These are phyloP conservation scores for Solanum etuberosum DNA, from an alignment of 257 asterid species.

Conservation along the genomic window DNA sequence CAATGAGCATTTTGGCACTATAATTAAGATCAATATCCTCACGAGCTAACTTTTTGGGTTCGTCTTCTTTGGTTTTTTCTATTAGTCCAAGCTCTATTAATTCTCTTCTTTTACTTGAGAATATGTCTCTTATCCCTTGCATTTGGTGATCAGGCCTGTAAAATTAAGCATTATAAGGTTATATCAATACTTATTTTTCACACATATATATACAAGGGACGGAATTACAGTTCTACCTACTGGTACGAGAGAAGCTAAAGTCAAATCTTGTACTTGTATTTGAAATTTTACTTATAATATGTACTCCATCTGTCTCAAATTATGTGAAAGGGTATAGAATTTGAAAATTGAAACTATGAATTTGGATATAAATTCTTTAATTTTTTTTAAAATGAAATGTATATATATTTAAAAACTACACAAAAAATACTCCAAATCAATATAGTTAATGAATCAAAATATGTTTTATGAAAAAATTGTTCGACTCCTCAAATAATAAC, in stretches of 20 bases:
- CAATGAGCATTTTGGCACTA: neutral
- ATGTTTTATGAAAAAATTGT: too few species aligned
- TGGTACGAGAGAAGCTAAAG: neutral
- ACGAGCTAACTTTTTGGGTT: neutral
- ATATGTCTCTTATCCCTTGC: neutral
- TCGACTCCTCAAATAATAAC: neutral
- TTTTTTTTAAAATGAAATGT: too few species aligned
- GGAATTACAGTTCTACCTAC: too few species aligned
- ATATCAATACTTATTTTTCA: neutral
- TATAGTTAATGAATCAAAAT: too few species aligned
- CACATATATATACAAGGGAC: neutral
- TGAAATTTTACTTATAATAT: neutral
- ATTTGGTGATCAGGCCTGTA: conserved; percentile 6
- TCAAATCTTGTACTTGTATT: neutral
- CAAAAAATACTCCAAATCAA: neutral
- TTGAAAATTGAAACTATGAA: too few species aligned
- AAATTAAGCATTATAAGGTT: neutral
- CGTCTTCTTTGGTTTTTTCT: neutral
- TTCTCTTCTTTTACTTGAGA: neutral
- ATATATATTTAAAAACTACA: too few species aligned
- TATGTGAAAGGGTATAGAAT: too few species aligned
- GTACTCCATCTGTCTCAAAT: neutral
- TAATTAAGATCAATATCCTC: neutral
- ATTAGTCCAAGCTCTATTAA: neutral
- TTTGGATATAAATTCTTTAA: too few species aligned